Evolutionary conservation across 441 rosid species (phyloP).

Genomic region (Pelargonium citronellum): DNA sequence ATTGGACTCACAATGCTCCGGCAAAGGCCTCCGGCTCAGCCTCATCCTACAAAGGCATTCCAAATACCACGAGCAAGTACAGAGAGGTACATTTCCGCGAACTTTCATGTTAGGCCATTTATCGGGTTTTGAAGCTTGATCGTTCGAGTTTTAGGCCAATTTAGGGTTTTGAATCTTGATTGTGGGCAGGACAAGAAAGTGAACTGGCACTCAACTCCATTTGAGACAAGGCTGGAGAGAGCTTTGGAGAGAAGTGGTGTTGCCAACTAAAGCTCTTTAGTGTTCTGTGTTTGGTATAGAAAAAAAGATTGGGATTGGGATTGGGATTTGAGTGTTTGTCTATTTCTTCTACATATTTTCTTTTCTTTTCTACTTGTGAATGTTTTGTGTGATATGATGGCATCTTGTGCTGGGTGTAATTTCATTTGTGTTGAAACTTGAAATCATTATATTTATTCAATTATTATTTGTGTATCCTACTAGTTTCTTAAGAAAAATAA

Average conservation of each 20-base stretch:
- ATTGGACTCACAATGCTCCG: constrained; percentile 18
- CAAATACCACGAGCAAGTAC: constrained; percentile 26
- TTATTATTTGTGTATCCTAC: too few species aligned
- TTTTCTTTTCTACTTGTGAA: too few species aligned
- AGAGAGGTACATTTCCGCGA: constrained; percentile 15
- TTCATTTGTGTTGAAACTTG: too few species aligned
- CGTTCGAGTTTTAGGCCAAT: neutral
- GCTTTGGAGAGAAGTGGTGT: constrained; percentile 14
- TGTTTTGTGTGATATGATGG: too few species aligned
- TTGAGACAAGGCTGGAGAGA: constrained; percentile 28
- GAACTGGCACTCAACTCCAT: constrained; percentile 29
- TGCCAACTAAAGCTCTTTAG: neutral
- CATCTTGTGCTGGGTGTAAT: too few species aligned
- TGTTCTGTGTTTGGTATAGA: too few species aligned
- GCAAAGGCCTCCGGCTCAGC: constrained; percentile 5
- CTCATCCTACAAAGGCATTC: constrained; percentile 22
- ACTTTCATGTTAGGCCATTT: neutral
- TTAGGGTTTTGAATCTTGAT: neutral
- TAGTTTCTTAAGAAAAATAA: too few species aligned
- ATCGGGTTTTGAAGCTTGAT: neutral
- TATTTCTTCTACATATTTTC: too few species aligned
- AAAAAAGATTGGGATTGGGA: too few species aligned
- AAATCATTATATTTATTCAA: too few species aligned
- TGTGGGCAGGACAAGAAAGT: constrained; percentile 25
- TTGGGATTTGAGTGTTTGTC: too few species aligned